A percentile compares a stretch with the other conserved stretches of the same genome.
Evolutionary conservation across 2,329 filamentous ascomycete species (phyloP).

Genomic region (Cladosporium phlei): DNA sequence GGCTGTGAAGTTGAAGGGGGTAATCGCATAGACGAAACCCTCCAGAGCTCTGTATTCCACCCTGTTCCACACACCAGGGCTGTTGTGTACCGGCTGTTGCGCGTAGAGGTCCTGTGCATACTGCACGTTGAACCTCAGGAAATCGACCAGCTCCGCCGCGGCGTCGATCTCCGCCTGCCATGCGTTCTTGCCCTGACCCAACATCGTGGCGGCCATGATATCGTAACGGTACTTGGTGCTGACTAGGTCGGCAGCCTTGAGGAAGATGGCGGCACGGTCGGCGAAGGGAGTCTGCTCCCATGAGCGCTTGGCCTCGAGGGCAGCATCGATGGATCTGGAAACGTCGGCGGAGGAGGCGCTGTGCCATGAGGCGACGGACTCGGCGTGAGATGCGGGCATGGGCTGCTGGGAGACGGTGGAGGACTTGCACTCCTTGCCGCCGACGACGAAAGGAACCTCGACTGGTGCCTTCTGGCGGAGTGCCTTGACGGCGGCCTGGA

Average conservation of each 20-base stretch:
- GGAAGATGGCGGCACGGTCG: conserved; percentile 84
- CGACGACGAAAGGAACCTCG: conserved; percentile 77
- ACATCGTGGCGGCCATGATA: conserved; percentile 89
- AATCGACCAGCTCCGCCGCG: conserved; percentile 85
- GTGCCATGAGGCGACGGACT: conserved; percentile 76
- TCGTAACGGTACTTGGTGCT: conserved; percentile 90
- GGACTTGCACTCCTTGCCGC: conserved; percentile 61
- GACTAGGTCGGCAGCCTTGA: conserved; percentile 89
- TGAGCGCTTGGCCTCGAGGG: conserved; percentile 73
- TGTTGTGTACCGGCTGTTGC: conserved; percentile 78
- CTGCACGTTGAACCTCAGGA: conserved; percentile 82
- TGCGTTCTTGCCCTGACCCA: conserved; percentile 94
- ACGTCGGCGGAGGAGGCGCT: conserved; percentile 75
- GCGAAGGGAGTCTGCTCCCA: conserved; percentile 89
- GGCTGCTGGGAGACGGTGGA: conserved; percentile 64
- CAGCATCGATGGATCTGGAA: conserved; percentile 71
- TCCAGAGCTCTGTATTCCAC: conserved; percentile 84
- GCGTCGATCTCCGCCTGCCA: conserved; percentile 98
- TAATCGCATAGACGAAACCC: conserved; percentile 90
- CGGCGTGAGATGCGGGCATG: conserved; percentile 76
- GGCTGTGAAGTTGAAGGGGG: conserved; percentile 94
- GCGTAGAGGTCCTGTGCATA: conserved; percentile 87
- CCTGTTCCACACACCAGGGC: conserved; percentile 82
- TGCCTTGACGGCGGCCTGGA: conserved; percentile 67
- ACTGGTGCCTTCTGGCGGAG: conserved; percentile 66